phyloP scores from a whole-genome alignment of 768 basidiomycete species.

The Pleurotus platypus region DNA sequence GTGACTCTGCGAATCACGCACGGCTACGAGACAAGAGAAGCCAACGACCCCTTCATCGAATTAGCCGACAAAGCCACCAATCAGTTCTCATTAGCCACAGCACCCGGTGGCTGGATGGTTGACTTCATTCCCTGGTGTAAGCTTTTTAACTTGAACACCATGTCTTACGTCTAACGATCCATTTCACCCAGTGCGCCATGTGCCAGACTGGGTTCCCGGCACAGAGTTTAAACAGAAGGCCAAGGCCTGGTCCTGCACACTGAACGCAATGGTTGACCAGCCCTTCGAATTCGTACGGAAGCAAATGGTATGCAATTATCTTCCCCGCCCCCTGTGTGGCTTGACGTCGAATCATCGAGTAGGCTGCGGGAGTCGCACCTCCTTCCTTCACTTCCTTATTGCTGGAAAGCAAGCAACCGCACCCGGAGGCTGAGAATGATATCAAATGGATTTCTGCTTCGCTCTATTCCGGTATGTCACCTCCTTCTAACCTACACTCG shows the following conservation, averaged over 20 bases:
- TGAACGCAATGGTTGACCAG: constrained; percentile 1
- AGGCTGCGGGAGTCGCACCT: constrained; percentile 59
- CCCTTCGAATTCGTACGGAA: constrained; percentile 5
- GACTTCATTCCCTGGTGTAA: constrained; percentile 48
- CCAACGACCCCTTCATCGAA: constrained; percentile 46
- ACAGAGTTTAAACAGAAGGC: constrained; percentile 6
- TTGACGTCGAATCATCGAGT: not conserved
- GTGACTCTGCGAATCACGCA: constrained; percentile 50
- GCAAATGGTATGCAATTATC: constrained; percentile 1
- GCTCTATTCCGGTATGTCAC: constrained; percentile 43
- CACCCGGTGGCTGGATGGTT: constrained; percentile 48
- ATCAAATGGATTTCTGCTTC: constrained; percentile 68
- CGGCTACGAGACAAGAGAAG: constrained; percentile 50
- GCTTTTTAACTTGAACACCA: constrained; percentile 12
- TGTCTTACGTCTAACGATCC: not conserved
- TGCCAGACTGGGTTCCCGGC: constrained; percentile 8
- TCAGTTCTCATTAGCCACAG: constrained; percentile 50
- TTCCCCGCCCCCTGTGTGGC: not conserved
- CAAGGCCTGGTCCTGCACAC: constrained; percentile 4
- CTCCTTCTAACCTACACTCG: not conserved
- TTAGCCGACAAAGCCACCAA: constrained; percentile 52
- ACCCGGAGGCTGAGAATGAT: constrained; percentile 53
- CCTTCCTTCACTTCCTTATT: constrained; percentile 57
- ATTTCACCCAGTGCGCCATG: constrained; percentile 7
- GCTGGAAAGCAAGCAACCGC: constrained; percentile 47